Percentiles rank a stretch among this genome's conserved stretches.
phyloP scores from a whole-genome alignment of 768 basidiomycete species.

The Agaricus subrufescens region DNA sequence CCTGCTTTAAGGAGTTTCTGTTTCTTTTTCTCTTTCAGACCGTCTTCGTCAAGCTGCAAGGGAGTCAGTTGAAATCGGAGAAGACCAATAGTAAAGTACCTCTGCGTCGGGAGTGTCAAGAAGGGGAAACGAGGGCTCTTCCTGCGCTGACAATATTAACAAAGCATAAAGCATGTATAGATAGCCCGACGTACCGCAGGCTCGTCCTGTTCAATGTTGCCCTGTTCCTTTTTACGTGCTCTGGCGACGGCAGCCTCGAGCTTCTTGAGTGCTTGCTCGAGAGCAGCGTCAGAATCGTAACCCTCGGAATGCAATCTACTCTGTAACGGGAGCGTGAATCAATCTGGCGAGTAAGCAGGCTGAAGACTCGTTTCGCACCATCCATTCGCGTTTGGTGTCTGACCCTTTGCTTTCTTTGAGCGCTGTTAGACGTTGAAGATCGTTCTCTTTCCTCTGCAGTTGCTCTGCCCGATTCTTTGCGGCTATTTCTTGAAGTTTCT shows the following conservation, averaged over 20 bases:
- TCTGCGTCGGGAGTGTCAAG: conserved; percentile 90
- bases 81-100: conserved; percentile 30
- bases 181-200: conserved; percentile 31
- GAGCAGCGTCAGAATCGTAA: conserved; percentile 69
- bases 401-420: conserved; percentile 59
- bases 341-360: background rate
- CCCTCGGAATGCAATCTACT: conserved; percentile 61
- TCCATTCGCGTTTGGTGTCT: conserved; percentile 73
- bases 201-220: conserved; percentile 45
- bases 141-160: conserved; percentile 30
- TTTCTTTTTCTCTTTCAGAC: conserved; percentile 89
- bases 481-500: conserved; percentile 87
- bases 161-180: background rate
- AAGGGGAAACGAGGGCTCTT: conserved; percentile 86
- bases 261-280: conserved; percentile 84
- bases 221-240: conserved; percentile 76
- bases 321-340: conserved; percentile 25
- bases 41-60: conserved; percentile 77
- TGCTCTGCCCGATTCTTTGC: conserved; percentile 84
- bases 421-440: conserved; percentile 59
- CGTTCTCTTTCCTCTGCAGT: conserved; percentile 73
- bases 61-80: background rate
- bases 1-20: conserved; percentile 92
- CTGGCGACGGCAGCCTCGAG: conserved; percentile 76
- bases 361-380: conserved; percentile 32